phyloP scores from a whole-genome alignment of 164 flowering plant genomes.

The Chimonanthus praecox region DNA sequence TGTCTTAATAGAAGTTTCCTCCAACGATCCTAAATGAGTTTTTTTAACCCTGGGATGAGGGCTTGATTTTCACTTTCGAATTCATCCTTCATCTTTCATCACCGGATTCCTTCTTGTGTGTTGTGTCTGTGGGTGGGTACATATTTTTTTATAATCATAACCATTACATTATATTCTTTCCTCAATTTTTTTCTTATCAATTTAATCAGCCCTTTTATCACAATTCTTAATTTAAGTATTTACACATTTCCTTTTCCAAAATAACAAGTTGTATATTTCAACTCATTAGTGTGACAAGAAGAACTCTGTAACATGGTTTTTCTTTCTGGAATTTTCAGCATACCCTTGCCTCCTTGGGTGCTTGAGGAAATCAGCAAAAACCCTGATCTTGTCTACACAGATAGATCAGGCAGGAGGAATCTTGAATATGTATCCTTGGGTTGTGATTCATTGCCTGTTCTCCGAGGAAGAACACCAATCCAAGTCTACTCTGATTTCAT shows the following conservation, averaged over 20 bases:
- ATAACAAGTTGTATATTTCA: not conserved
- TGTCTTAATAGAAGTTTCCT: no score
- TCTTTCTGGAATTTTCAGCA: constrained; percentile 32
- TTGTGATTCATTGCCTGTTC: constrained; percentile 72
- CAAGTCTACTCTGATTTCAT: constrained; percentile 85
- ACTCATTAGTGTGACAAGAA: not conserved
- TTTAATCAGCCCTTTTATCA: not conserved
- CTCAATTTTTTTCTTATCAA: no score
- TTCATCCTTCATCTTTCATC: no score
- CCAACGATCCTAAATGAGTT: no score
- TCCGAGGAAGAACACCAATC: constrained; percentile 85
- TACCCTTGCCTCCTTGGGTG: constrained; percentile 96
- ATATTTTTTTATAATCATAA: no score
- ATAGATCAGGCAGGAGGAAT: constrained; percentile 77
- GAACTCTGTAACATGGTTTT: not conserved
- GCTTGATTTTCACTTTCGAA: no score
- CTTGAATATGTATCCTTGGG: constrained; percentile 89
- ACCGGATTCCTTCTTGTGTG: no score
- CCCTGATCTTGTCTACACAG: constrained; percentile 91
- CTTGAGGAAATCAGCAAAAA: constrained; percentile 84
- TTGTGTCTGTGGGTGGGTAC: not conserved
- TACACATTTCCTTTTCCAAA: not conserved
- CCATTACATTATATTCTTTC: no score
- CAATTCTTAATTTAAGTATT: no score
- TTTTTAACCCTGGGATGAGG: no score